Evolutionary conservation across 208 protist species (phyloP).

Genomic region (Leishmania martiniquensis): DNA sequence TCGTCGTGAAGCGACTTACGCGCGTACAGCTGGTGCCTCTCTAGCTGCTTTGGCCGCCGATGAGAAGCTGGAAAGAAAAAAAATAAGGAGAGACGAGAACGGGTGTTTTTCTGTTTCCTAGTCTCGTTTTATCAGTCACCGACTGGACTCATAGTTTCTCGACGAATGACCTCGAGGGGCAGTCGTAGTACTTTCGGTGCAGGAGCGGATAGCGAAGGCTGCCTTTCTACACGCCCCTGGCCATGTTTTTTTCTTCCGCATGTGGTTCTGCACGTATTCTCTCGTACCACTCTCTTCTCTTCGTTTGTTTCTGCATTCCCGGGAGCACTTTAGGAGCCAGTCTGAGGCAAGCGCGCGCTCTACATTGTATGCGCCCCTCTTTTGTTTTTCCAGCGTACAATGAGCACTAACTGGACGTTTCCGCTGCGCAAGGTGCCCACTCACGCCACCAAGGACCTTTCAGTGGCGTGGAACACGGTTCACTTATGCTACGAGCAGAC

Average conservation of each 20-base stretch:
- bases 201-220: background rate
- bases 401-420: slow-evolving; percentile 64
- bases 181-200: background rate
- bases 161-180: background rate
- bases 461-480: slow-evolving; percentile 77
- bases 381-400: slow-evolving; percentile 1
- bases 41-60: slow-evolving; percentile 16
- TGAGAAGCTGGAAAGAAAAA: background rate
- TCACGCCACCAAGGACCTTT: slow-evolving; percentile 49
- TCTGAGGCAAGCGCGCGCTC: background rate
- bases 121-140: background rate
- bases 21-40: slow-evolving; percentile 58
- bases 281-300: background rate
- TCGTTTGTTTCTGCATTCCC: background rate
- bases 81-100: background rate
- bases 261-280: background rate
- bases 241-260: background rate
- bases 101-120: background rate
- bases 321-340: background rate
- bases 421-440: slow-evolving; percentile 66
- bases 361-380: background rate
- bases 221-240: background rate
- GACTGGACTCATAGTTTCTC: background rate
- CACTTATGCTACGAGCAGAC: slow-evolving; percentile 87
- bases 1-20: slow-evolving; percentile 36